Base-by-base conservation (phyloP, 2,329 filamentous ascomycete genomes). In the Lithohypha guttulata region DNA sequence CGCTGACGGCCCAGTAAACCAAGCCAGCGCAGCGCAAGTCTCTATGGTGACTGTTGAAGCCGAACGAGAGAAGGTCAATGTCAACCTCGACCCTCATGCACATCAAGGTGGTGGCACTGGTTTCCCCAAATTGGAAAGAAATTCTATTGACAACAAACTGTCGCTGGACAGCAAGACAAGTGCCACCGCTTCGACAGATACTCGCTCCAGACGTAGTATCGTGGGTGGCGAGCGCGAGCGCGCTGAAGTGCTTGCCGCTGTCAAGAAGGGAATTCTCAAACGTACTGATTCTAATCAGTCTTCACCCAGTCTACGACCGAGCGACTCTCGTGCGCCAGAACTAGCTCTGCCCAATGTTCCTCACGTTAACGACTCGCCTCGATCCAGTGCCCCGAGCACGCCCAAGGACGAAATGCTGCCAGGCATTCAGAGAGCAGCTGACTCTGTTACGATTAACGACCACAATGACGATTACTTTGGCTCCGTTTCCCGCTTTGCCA, bases 11-110 rank as follows among this genome's bases (percentile, higher is more conserved):
- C 69, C 74, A 19, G 61, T 77, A 2, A 61, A 58, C 1, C 74
- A 84, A 54, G 77, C 75, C 4, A 84, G 80, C 53, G 73, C 83
- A 44, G 83, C 84, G n/a, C 74, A 86, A 46, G 83, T 98, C 1
- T 93, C 91, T 0, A 93, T 94, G 77, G 81, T 98, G 36, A 96
- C 84, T 6, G 86, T 91, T 3, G 91, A 98, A 62, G 91, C 89
- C 1, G 89, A 96, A 62, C 74, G 85, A 37, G 84, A 93, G 51
- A 79, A 69, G 45, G 79, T 91, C 42, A 86, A 91, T 50, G 79
- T 86, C 31, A 85, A 81, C 42, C 68, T 55, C 1, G 73, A 84
- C 45, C 75, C 79, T 1, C 71, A 77, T 46, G 73, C 81, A 3
- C 75, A 83, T 41, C 66, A 66, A 34, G 77, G 75, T 30, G 81